Evolutionary conservation across 2,329 filamentous ascomycete species (phyloP).

Genomic region (Basipetospora chlamydospora): DNA sequence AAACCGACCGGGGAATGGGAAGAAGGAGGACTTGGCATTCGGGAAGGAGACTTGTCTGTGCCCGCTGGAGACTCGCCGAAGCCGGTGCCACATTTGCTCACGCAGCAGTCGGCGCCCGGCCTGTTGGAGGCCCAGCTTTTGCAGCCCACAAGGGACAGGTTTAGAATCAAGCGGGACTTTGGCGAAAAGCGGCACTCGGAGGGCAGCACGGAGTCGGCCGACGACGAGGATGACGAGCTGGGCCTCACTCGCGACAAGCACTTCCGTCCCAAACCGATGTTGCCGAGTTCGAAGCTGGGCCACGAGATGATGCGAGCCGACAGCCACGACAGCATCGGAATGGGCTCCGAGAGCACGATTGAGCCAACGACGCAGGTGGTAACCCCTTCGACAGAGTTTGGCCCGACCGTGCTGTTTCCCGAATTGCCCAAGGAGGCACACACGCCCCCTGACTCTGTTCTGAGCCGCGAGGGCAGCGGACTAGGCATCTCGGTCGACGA

Average conservation of each 20-base stretch:
- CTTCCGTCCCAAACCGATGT: conserved; percentile 37
- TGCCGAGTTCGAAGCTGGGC: conserved; percentile 75
- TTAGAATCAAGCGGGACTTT: conserved; percentile 59
- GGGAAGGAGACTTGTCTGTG: conserved; percentile 37
- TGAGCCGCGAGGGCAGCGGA: conserved; percentile 9
- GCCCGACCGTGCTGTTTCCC: conserved; percentile 15
- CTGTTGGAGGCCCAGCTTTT: conserved; percentile 33
- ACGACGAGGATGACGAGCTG: conserved; percentile 88
- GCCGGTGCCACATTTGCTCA: conserved; percentile 35
- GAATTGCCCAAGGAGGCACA: conserved; percentile 11
- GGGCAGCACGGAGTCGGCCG: conserved; percentile 62
- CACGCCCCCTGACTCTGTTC: conserved; percentile 17
- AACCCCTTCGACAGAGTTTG: conserved; percentile 30
- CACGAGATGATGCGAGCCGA: conserved; percentile 98
- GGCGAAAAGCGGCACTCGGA: conserved; percentile 59
- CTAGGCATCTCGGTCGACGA: conserved; percentile 19
- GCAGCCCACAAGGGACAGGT: conserved; percentile 57
- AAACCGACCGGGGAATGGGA: conserved; percentile 67
- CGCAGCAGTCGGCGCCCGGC: conserved; percentile 50
- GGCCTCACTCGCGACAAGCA: conserved; percentile 36
- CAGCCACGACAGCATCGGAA: conserved; percentile 66
- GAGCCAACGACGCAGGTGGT: conserved; percentile 39
- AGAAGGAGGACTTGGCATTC: conserved; percentile 65
- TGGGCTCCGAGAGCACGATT: conserved; percentile 33
- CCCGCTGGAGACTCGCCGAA: conserved; percentile 21